Evolutionary conservation across 73 alveolate species (phyloP).

Genomic region (Tetrahymena thermophila): DNA sequence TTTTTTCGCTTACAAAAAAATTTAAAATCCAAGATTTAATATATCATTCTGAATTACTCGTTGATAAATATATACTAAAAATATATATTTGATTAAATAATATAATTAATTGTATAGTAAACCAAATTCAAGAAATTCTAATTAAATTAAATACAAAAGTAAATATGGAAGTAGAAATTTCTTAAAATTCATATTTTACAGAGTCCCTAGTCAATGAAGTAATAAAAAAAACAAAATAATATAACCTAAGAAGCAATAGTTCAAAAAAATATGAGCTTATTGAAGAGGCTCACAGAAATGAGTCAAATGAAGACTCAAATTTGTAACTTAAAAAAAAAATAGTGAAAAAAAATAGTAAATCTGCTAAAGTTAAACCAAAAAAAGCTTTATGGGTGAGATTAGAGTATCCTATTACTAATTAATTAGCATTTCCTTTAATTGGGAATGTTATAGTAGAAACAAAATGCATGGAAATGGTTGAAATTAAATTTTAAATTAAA

Average conservation of each 20-base stretch:
- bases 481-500: too few relatives aligned
- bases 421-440: neutral
- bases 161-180: neutral
- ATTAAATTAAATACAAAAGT: too few relatives aligned
- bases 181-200: too few relatives aligned
- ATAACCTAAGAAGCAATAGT: neutral
- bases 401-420: neutral
- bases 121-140: too few relatives aligned
- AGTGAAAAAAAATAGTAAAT: too few relatives aligned
- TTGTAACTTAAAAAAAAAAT: too few relatives aligned
- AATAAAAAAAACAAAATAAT: neutral
- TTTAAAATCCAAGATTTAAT: too few relatives aligned
- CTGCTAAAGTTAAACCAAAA: neutral
- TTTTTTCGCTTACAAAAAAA: too few relatives aligned
- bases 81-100: too few relatives aligned
- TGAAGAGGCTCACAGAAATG: neutral
- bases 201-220: neutral
- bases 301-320: neutral
- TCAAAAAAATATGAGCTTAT: neutral
- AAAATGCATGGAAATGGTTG: neutral
- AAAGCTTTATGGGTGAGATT: neutral
- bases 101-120: too few relatives aligned
- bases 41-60: too few relatives aligned
- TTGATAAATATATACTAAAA: too few relatives aligned
- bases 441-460: neutral